These are phyloP conservation scores for Sporisorium scitamineum DNA, from an alignment of 1,284 basidiomycete species.

Conservation along the genomic window DNA sequence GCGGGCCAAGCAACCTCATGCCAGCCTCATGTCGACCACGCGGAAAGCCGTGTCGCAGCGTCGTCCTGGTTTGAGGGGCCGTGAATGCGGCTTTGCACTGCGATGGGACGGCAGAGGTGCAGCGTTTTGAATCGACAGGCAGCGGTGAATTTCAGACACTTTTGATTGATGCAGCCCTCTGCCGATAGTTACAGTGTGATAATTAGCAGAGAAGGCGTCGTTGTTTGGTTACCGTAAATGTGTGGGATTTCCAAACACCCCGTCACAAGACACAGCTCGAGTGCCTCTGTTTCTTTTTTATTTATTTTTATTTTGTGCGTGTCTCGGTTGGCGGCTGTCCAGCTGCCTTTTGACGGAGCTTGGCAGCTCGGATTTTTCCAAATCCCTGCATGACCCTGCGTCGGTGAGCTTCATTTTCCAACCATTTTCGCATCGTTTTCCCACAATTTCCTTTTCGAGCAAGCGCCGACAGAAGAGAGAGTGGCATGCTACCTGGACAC, in stretches of 20 bases:
- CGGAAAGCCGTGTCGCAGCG: not conserved
- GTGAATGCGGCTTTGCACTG: not conserved
- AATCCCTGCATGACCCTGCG: too few species aligned
- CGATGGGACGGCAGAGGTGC: not conserved
- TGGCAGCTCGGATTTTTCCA: too few species aligned
- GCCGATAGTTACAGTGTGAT: too few species aligned
- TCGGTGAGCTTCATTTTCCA: not conserved
- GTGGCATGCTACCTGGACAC: too few species aligned
- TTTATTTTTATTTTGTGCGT: not conserved
- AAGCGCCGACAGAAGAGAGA: not conserved
- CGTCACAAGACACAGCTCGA: not conserved
- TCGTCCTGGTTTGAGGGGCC: not conserved
- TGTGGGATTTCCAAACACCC: not conserved
- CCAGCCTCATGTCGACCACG: too few species aligned
- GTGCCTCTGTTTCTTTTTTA: not conserved
- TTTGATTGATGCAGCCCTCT: too few species aligned
- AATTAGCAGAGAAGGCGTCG: too few species aligned
- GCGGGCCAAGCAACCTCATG: not conserved
- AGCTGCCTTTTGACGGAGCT: not conserved
- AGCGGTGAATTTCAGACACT: not conserved
- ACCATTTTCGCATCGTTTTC: not conserved
- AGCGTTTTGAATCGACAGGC: not conserved
- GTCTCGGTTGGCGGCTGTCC: not conserved
- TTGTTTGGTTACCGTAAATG: not conserved
- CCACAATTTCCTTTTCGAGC: slow-evolving; percentile 9